Percentiles rank a stretch among this genome's conserved stretches.
phyloP scores from a whole-genome alignment of 116 monocot genomes.

The Phalaenopsis hybrid region DNA sequence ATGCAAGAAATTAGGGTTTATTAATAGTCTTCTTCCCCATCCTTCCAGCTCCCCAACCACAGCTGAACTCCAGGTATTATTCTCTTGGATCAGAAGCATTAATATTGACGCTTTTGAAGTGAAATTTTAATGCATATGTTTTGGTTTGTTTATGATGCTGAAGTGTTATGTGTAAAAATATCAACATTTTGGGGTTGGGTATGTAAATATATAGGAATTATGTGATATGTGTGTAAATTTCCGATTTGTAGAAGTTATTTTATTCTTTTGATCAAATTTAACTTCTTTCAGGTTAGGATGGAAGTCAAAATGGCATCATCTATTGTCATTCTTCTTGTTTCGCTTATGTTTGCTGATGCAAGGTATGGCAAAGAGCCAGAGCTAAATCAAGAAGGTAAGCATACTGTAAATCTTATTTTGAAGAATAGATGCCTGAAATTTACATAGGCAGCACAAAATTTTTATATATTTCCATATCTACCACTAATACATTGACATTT shows the following conservation, averaged over 20 bases:
- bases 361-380: not conserved
- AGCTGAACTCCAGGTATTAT: not conserved
- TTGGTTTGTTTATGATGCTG: too few relatives aligned
- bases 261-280: not conserved
- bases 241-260: not conserved
- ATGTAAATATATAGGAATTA: too few relatives aligned
- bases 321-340: not conserved
- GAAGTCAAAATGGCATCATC: conserved; percentile 3
- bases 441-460: too few relatives aligned
- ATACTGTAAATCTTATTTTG: not conserved
- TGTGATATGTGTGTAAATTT: too few relatives aligned
- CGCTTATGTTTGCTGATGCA: not conserved
- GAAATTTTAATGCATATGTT: too few relatives aligned
- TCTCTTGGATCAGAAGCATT: not conserved
- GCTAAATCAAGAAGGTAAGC: not conserved
- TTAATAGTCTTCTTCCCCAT: conserved; percentile 5
- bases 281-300: conserved; percentile 1
- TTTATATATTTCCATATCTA: too few relatives aligned
- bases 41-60: not conserved
- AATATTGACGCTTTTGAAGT: too few relatives aligned
- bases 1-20: not conserved
- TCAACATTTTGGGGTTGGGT: too few relatives aligned
- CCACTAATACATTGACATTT: too few relatives aligned
- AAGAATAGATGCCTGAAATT: not conserved
- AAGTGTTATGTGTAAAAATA: too few relatives aligned